These are phyloP conservation scores for Geoglossum glabrum DNA, from an alignment of 495 filamentous ascomycete genomes.

Conservation along the genomic window DNA sequence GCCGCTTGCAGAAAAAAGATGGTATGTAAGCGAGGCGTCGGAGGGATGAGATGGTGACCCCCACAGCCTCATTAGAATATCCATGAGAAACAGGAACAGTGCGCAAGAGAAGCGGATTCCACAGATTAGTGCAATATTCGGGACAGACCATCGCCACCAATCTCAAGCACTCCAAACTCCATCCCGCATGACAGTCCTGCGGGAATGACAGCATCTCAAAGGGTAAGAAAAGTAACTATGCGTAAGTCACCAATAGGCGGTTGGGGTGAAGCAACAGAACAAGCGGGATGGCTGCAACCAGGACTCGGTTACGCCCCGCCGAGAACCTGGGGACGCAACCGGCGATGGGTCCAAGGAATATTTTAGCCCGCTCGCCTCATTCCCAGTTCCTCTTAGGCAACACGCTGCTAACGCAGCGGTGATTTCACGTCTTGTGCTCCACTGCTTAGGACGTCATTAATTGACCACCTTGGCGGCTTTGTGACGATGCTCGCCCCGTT, in stretches of 20 bases:
- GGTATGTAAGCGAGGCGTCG: background rate
- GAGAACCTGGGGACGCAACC: background rate
- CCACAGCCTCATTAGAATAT: background rate
- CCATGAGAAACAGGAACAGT: background rate
- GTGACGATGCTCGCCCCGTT: slow-evolving; percentile 16
- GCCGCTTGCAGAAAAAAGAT: background rate
- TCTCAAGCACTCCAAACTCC: background rate
- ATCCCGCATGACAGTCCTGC: background rate
- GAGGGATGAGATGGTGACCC: background rate
- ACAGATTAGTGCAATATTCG: background rate
- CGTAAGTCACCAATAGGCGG: background rate
- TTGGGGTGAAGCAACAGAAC: no score
- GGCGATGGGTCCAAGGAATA: background rate
- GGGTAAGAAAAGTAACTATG: no score
- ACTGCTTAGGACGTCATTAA: slow-evolving; percentile 59
- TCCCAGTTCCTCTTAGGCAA: background rate
- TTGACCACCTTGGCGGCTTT: slow-evolving; percentile 56
- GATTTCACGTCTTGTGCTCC: slow-evolving; percentile 64
- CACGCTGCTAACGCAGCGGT: slow-evolving; percentile 31
- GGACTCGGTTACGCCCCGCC: background rate
- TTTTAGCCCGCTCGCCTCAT: slow-evolving; percentile 1
- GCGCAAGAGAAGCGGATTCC: background rate
- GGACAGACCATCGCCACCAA: background rate
- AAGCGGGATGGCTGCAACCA: no score
- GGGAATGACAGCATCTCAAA: no score